phyloP scores from a whole-genome alignment of 2,329 filamentous ascomycete genomes.

The Trichoderma atrobrunneum region DNA sequence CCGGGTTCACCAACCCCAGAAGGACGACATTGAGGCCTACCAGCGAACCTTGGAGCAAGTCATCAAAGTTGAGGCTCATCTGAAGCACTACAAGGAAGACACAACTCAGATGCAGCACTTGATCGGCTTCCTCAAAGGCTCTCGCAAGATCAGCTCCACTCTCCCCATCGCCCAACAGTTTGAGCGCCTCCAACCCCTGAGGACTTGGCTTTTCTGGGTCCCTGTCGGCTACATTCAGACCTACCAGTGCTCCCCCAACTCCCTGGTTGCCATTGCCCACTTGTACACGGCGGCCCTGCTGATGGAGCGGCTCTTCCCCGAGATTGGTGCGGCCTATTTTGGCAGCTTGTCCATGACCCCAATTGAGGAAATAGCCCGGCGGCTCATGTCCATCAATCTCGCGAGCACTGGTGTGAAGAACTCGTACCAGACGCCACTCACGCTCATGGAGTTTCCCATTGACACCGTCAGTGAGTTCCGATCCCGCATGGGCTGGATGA shows the following conservation, averaged over 20 bases:
- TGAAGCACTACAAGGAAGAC: conserved; percentile 68
- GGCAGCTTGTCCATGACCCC: conserved; percentile 75
- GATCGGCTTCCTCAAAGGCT: conserved; percentile 68
- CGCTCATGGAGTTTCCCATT: conserved; percentile 70
- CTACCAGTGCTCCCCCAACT: conserved; percentile 70
- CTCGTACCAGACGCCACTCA: conserved; percentile 59
- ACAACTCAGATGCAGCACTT: conserved; percentile 66
- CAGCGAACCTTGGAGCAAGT: conserved; percentile 66
- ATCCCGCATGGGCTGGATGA: conserved; percentile 64
- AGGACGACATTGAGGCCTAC: conserved; percentile 69
- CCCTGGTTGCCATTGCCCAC: conserved; percentile 81
- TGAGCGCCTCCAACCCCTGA: conserved; percentile 79
- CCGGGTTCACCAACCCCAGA: conserved; percentile 59
- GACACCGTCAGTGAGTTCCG: conserved; percentile 68
- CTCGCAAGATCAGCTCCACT: conserved; percentile 67
- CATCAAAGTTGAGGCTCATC: conserved; percentile 63
- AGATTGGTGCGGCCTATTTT: conserved; percentile 86
- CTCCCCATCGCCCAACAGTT: conserved; percentile 81
- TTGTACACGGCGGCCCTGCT: conserved; percentile 87
- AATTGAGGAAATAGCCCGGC: conserved; percentile 80
- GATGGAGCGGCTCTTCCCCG: conserved; percentile 87
- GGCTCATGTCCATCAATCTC: conserved; percentile 67
- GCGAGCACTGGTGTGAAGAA: conserved; percentile 52
- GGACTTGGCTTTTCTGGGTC: conserved; percentile 95
- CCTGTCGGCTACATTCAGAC: conserved; percentile 80